A percentile compares a stretch with the other conserved stretches of the same genome.
These are phyloP conservation scores for Lodderomyces margitis DNA, from an alignment of 1,139 yeast species.

Conservation along the genomic window DNA sequence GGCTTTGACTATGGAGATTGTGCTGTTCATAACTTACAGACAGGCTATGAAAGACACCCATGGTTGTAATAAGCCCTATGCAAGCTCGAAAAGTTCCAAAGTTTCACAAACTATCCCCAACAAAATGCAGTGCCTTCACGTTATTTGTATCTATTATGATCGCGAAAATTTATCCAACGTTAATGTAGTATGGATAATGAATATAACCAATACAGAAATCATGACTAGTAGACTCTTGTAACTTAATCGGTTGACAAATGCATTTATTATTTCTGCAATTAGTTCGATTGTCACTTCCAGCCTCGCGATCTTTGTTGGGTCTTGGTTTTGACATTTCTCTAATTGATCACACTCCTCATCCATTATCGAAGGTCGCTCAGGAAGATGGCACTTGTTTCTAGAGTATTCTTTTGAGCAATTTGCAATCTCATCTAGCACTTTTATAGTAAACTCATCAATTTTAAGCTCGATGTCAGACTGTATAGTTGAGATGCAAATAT, in stretches of 20 bases:
- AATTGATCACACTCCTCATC: constrained; percentile 71
- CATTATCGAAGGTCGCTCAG: constrained; percentile 65
- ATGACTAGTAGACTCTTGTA: constrained; percentile 59
- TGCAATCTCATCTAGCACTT: constrained; percentile 64
- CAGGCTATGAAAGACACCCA: too few species aligned
- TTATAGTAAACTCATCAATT: constrained; percentile 60
- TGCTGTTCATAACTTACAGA: too few species aligned
- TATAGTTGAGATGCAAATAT: constrained; percentile 57
- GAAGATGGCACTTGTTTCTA: constrained; percentile 61
- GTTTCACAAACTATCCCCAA: too few species aligned
- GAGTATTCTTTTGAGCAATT: constrained; percentile 69
- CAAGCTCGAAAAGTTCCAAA: too few species aligned
- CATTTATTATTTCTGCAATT: constrained; percentile 76
- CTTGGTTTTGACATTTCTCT: constrained; percentile 84
- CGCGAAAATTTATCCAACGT: background rate
- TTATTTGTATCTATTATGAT: background rate
- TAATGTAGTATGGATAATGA: constrained; percentile 1
- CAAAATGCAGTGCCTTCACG: too few species aligned
- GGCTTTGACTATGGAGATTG: too few species aligned
- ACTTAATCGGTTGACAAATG: constrained; percentile 70
- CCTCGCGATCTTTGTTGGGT: constrained; percentile 75
- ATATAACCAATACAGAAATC: constrained; percentile 4
- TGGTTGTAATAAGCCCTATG: too few species aligned
- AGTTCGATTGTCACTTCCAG: constrained; percentile 80
- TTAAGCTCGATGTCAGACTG: constrained; percentile 69